These are phyloP conservation scores for Xylariaceae sp. DNA, from an alignment of 2,329 filamentous ascomycete genomes.

Conservation along the genomic window DNA sequence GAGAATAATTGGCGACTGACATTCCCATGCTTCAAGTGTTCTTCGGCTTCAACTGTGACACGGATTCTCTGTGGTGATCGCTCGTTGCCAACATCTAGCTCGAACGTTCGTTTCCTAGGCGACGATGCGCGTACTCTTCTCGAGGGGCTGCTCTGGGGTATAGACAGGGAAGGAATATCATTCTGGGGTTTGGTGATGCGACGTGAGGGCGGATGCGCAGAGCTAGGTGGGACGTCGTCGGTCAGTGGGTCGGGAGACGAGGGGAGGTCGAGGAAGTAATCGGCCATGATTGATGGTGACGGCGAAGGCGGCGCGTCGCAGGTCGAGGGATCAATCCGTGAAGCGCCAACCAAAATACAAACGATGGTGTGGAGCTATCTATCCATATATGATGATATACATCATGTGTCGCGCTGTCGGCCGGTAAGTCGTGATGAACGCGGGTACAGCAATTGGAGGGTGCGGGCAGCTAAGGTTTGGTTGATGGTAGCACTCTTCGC, in stretches of 20 bases:
- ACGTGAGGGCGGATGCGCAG: slow-evolving; percentile 22
- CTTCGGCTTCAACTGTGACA: slow-evolving; percentile 52
- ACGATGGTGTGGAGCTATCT: too few species aligned
- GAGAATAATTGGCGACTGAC: slow-evolving; percentile 34
- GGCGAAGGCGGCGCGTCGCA: slow-evolving; percentile 13
- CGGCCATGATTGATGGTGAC: slow-evolving; percentile 18
- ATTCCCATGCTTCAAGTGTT: slow-evolving; percentile 23
- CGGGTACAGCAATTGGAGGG: too few species aligned
- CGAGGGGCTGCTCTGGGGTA: slow-evolving; percentile 43
- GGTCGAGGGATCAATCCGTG: not conserved
- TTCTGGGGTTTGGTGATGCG: slow-evolving; percentile 22
- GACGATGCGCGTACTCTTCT: slow-evolving; percentile 37
- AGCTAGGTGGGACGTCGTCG: slow-evolving; percentile 26
- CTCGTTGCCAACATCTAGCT: slow-evolving; percentile 51
- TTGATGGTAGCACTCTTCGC: too few species aligned
- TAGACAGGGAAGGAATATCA: slow-evolving; percentile 36
- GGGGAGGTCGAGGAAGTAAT: slow-evolving; percentile 26
- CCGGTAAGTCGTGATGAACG: too few species aligned
- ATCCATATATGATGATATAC: too few species aligned
- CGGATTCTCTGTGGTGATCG: slow-evolving; percentile 48
- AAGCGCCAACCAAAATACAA: too few species aligned
- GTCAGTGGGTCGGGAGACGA: slow-evolving; percentile 35
- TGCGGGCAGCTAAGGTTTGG: too few species aligned
- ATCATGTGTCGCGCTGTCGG: too few species aligned
- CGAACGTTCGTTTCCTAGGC: slow-evolving; percentile 54